phyloP scores from a whole-genome alignment of 2,329 filamentous ascomycete species.

The Clonostachys solani region DNA sequence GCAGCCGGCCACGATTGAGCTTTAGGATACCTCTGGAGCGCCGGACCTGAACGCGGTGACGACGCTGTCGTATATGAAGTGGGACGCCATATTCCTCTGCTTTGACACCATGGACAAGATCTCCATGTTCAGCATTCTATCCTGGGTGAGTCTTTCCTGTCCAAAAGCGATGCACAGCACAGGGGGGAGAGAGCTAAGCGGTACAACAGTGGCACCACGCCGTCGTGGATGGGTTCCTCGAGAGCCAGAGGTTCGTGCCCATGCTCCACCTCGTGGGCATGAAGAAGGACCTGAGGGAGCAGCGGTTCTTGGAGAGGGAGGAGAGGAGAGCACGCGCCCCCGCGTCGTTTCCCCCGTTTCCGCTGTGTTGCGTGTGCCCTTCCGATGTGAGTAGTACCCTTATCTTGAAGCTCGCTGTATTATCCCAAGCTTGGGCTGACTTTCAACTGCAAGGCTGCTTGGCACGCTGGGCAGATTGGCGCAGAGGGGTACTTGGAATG shows the following conservation, averaged over 20 bases:
- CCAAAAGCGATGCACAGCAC: not conserved
- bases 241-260: constrained; percentile 9
- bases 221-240: constrained; percentile 16
- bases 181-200: not conserved
- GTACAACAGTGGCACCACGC: constrained; percentile 21
- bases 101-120: constrained; percentile 28
- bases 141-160: constrained; percentile 21
- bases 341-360: constrained; percentile 8
- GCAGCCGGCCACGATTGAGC: constrained; percentile 20
- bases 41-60: constrained; percentile 27
- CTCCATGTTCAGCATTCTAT: constrained; percentile 23
- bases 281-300: constrained; percentile 23
- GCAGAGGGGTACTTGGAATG: constrained; percentile 24
- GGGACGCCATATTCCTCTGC: constrained; percentile 31
- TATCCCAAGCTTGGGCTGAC: not conserved
- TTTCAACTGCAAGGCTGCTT: constrained; percentile 16
- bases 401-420: not conserved
- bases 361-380: constrained; percentile 21
- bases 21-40: constrained; percentile 34
- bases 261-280: constrained; percentile 24
- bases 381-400: constrained; percentile 14
- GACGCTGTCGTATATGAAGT: constrained; percentile 24
- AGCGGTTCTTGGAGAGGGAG: constrained; percentile 2
- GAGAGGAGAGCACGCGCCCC: constrained; percentile 1
- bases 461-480: constrained; percentile 21